Conservation (phyloP, 176 grass and related monocot genomes). For the Oryza glumipatula region DNA sequence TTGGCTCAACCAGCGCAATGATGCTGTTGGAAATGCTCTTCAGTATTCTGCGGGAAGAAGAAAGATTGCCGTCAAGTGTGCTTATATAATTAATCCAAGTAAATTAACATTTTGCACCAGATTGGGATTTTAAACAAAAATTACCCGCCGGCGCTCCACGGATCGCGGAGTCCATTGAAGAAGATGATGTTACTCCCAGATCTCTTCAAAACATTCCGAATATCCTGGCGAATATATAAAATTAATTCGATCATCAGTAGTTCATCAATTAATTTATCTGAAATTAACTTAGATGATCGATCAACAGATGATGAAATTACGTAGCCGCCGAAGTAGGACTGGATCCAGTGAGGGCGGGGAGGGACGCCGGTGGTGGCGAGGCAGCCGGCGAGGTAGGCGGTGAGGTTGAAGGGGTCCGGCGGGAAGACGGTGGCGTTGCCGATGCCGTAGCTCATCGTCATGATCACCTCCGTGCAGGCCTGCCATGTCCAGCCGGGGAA, state of each 20-base stretch:
- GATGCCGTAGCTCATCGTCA: constrained; percentile 37
- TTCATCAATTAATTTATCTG: no score
- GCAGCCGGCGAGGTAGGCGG: not conserved
- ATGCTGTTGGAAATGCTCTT: constrained; percentile 65
- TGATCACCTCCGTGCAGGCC: constrained; percentile 67
- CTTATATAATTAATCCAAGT: not conserved
- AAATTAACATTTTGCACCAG: no score
- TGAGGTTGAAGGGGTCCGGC: constrained; percentile 42
- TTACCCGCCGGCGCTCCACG: constrained; percentile 74
- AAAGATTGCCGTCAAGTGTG: no score
- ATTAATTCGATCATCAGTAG: no score
- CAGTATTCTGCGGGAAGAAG: not conserved
- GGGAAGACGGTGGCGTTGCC: constrained; percentile 42
- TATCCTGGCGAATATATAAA: constrained; percentile 37
- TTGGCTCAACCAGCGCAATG: constrained; percentile 55
- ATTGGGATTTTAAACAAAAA: no score
- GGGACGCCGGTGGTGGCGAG: constrained; percentile 35
- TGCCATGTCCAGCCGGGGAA: constrained; percentile 53
- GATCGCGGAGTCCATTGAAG: constrained; percentile 80
- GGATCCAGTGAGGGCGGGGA: constrained; percentile 51
- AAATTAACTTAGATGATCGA: no score
- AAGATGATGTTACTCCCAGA: constrained; percentile 73
- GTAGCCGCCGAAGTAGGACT: constrained; percentile 60
- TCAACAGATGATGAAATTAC: constrained; percentile 10
- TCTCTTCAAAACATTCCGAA: constrained; percentile 48